Evolutionary conservation across 176 grass and related monocot species (phyloP).

Genomic region (Oryza longistaminata): DNA sequence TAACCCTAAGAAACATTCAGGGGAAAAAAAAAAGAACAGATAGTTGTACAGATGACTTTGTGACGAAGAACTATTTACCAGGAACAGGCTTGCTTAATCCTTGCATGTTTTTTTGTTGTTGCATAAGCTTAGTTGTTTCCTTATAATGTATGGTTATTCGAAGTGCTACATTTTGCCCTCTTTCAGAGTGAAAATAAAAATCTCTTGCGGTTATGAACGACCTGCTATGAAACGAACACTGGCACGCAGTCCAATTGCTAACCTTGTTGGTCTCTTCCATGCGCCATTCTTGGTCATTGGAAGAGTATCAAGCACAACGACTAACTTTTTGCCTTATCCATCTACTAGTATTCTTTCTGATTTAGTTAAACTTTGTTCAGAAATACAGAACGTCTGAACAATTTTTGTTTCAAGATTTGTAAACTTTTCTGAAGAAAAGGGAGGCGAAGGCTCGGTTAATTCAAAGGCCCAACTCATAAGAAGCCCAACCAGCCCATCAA

Average conservation of each 20-base stretch:
- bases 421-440: not conserved
- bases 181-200: not conserved
- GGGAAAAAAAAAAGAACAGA: not conserved
- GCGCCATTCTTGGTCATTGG: too few species aligned
- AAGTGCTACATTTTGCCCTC: not conserved
- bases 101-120: not conserved
- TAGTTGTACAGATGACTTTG: conserved; percentile 40
- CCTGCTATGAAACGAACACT: not conserved
- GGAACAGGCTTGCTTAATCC: conserved; percentile 8
- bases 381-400: not conserved
- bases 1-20: conserved; percentile 4
- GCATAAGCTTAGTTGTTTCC: not conserved
- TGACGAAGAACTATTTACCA: conserved; percentile 24
- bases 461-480: not conserved
- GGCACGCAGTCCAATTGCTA: too few species aligned
- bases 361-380: not conserved
- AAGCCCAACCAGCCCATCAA: not conserved
- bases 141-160: not conserved
- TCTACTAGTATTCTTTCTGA: not conserved
- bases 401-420: not conserved
- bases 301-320: not conserved
- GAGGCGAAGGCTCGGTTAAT: not conserved
- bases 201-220: not conserved
- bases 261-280: not conserved
- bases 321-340: not conserved